Conservation (phyloP, 2,329 filamentous ascomycete species). For the Talaromyces amestolkiae region DNA sequence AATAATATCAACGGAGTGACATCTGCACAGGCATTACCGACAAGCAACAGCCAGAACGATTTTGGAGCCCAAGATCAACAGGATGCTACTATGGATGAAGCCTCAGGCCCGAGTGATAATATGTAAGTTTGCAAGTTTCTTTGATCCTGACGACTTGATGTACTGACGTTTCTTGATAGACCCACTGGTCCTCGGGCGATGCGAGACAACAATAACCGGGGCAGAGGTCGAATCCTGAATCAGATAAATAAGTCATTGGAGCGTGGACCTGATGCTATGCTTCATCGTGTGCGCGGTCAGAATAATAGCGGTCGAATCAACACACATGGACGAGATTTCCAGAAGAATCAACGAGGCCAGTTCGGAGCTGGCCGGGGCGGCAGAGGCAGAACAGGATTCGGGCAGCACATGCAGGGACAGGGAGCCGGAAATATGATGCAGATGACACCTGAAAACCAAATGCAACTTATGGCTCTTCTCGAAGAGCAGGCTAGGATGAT, state of each 20-base stretch:
- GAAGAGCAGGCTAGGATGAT: slow-evolving; percentile 88
- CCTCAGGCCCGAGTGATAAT: slow-evolving; percentile 35
- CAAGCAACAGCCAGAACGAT: slow-evolving; percentile 37
- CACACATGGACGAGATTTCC: slow-evolving; percentile 67
- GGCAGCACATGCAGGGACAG: slow-evolving; percentile 26
- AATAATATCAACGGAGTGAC: slow-evolving; percentile 57
- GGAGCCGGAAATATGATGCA: slow-evolving; percentile 49
- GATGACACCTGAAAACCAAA: slow-evolving; percentile 67
- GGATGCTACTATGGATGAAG: slow-evolving; percentile 72
- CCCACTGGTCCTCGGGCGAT: slow-evolving; percentile 94
- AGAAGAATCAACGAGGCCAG: slow-evolving; percentile 66
- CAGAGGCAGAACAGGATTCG: slow-evolving; percentile 44
- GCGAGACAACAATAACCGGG: slow-evolving; percentile 68
- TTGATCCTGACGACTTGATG: neutral
- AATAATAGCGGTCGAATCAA: slow-evolving; percentile 77
- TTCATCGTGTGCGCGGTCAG: slow-evolving; percentile 75
- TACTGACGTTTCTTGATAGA: slow-evolving; percentile 50
- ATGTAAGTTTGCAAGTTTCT: slow-evolving; percentile 32
- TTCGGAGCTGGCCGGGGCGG: slow-evolving; percentile 45
- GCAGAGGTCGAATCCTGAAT: slow-evolving; percentile 77
- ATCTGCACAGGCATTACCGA: slow-evolving; percentile 32
- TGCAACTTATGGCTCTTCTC: slow-evolving; percentile 72
- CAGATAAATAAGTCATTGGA: slow-evolving; percentile 83
- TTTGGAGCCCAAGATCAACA: slow-evolving; percentile 43
- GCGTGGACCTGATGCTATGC: slow-evolving; percentile 67